Conservation (phyloP, 2,329 filamentous ascomycete species). For the Fusarium pseudoanthophilum region DNA sequence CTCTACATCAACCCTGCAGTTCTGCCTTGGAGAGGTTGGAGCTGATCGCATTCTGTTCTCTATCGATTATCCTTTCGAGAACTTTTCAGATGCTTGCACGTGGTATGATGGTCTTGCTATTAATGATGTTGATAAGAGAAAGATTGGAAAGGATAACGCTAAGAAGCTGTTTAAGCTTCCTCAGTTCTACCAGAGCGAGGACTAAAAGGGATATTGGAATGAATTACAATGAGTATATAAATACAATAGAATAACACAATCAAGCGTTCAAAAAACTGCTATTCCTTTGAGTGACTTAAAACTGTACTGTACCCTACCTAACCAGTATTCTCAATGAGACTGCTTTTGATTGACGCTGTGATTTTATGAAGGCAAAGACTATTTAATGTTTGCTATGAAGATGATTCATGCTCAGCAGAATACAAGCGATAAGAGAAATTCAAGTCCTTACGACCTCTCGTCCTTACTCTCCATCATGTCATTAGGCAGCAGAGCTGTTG, state of each 20-base stretch:
- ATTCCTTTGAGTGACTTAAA: not conserved
- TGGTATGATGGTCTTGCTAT: slow-evolving; percentile 55
- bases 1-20: slow-evolving; percentile 63
- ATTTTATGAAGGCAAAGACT: not conserved
- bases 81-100: slow-evolving; percentile 53
- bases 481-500: slow-evolving; percentile 59
- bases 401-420: not conserved
- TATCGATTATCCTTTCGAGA: slow-evolving; percentile 65
- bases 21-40: slow-evolving; percentile 59
- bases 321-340: not conserved
- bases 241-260: not conserved
- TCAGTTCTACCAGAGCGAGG: slow-evolving; percentile 33
- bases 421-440: not conserved
- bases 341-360: not conserved
- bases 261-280: too few relatives aligned
- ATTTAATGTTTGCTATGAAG: not conserved
- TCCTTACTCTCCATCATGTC: slow-evolving; percentile 50
- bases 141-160: slow-evolving; percentile 57
- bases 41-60: slow-evolving; percentile 63
- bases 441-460: slow-evolving; percentile 31
- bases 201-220: not conserved
- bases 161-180: slow-evolving; percentile 55
- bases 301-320: too few relatives aligned
- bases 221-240: not conserved
- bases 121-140: slow-evolving; percentile 49